Evolutionary conservation across 2,329 filamentous ascomycete species (phyloP), one percentile per base, ranked within the genome.

Genomic region (Penicillium sp.): DNA sequence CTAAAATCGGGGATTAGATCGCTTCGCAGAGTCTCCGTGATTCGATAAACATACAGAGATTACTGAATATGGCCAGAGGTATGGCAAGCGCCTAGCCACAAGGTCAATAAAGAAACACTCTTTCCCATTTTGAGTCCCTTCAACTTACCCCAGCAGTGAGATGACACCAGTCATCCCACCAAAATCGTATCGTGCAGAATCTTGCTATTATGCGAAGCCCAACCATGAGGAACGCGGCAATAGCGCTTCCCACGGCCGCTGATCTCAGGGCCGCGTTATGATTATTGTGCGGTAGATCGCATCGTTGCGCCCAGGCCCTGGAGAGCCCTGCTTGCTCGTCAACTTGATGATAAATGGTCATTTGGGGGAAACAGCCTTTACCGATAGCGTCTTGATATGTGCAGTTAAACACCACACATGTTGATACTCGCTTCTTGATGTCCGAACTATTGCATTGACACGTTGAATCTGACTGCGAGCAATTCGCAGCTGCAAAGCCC

Each of bases 141-240:
- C 3, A 36, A 33, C 46, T 23, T 47, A 53, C 51, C 31, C 42
- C 51, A 15, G 51, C 42, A 9, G 18, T 42, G 13, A 53, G 36
- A 24, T 53, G 47, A 18, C 42, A 39, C 51, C 51, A 53, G 36
- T 53, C 51, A 50, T 53, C 51, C 51, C 51, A 53, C 51, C 51
- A 53, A 13, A 53, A 49, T 42, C 21, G 18, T 7, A 46, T 10
- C 6, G 51, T 53, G 28, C 29, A 50, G 3, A 29, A 16, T 18
- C 51, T 53, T 21, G 51, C 26, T 1, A 50, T 7, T 33, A 53
- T 42, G 28, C 51, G 51, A 21, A 28, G n/a, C 7, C 21, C 9
- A n/a, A 53, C 36, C 21, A 50, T 45, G 3, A 50, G n/a, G 16
- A 53, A 21, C 15, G 31, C 18, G 10, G 34, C 36, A 36, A 45